These are phyloP conservation scores for Colletotrichum euphorbiae DNA, from an alignment of 2,329 filamentous ascomycete species.

Conservation along the genomic window DNA sequence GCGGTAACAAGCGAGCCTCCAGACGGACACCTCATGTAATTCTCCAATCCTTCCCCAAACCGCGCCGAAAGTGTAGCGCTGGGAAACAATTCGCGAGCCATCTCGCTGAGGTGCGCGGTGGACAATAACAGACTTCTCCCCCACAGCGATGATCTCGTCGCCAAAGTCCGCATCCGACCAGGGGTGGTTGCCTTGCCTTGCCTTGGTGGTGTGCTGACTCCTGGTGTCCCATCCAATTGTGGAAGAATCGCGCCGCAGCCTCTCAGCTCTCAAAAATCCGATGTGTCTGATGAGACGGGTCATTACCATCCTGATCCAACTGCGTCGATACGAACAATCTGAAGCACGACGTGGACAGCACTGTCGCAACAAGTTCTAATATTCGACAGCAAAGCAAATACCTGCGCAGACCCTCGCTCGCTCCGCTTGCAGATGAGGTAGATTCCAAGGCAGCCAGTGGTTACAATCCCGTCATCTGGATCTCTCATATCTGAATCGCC, in stretches of 20 bases:
- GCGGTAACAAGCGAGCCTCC: background rate
- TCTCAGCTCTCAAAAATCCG: background rate
- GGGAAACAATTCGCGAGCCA: background rate
- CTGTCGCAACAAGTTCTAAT: background rate
- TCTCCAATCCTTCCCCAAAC: constrained; percentile 2
- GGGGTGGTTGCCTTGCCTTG: background rate
- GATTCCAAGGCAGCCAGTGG: background rate
- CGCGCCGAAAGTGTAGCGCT: constrained; percentile 16
- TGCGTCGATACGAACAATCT: too few relatives aligned
- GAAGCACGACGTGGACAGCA: background rate
- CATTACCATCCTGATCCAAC: too few relatives aligned
- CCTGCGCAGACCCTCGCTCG: too few relatives aligned
- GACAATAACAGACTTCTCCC: constrained; percentile 8
- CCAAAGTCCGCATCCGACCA: background rate
- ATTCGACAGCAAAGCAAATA: background rate
- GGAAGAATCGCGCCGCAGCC: constrained; percentile 19
- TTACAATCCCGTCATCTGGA: background rate
- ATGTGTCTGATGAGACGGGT: too few relatives aligned
- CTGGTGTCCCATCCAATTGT: background rate
- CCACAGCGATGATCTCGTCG: constrained; percentile 28
- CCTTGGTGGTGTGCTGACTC: too few relatives aligned
- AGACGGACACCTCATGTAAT: background rate
- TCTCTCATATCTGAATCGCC: constrained; percentile 6
- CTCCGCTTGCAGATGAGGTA: background rate
- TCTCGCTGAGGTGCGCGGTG: too few relatives aligned